Evolutionary conservation across 345 rosid genomes (phyloP).

Genomic region (Bruguiera gymnorhiza): DNA sequence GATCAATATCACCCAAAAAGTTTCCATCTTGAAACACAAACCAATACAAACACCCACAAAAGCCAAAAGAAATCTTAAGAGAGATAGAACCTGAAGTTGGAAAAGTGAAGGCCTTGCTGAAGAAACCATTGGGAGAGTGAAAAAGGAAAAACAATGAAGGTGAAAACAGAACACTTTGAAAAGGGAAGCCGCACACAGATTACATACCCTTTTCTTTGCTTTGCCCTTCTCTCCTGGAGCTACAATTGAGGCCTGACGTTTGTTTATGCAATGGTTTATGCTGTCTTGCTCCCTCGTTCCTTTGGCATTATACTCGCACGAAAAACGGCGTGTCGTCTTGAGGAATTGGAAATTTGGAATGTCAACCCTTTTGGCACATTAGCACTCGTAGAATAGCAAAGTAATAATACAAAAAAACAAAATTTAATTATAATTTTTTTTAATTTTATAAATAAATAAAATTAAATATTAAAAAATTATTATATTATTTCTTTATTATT

Average conservation of each 20-base stretch:
- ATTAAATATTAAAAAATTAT: no score
- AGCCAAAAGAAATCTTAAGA: not conserved
- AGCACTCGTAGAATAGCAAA: no score
- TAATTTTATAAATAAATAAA: no score
- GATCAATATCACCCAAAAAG: not conserved
- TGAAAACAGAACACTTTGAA: not conserved
- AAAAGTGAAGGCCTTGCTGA: not conserved
- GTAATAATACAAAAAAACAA: no score
- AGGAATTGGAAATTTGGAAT: not conserved
- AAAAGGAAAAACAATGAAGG: not conserved
- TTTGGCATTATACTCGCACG: not conserved
- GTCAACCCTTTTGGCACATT: no score
- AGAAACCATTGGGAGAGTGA: not conserved
- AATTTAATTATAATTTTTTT: no score
- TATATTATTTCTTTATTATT: no score
- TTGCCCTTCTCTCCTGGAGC: slow-evolving; percentile 9
- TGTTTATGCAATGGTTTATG: not conserved
- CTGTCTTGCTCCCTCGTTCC: not conserved
- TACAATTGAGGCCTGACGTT: slow-evolving; percentile 13
- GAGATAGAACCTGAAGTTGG: slow-evolving; percentile 1
- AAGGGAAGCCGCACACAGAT: not conserved
- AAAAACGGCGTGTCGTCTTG: slow-evolving; percentile 3
- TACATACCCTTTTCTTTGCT: slow-evolving; percentile 3
- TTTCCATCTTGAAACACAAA: not conserved
- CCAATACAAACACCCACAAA: not conserved